A percentile compares a stretch with the other conserved stretches of the same genome.
phyloP scores from a whole-genome alignment of 2,329 filamentous ascomycete genomes.

The Helicocarpus griseus region DNA sequence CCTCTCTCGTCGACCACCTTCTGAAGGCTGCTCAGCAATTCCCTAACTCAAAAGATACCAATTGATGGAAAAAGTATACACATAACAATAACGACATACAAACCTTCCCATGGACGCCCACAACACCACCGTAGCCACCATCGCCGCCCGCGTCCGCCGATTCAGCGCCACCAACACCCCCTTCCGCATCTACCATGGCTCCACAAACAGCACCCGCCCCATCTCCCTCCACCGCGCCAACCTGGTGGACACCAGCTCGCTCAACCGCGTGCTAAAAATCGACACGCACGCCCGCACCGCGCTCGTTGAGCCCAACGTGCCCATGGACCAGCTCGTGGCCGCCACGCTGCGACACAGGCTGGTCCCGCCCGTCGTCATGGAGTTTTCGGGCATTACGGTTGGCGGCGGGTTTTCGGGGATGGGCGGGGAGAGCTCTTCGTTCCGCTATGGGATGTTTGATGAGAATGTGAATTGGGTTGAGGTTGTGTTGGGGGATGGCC shows the following conservation, averaged over 20 bases:
- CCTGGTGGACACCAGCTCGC: constrained; percentile 17
- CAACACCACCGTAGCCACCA: constrained; percentile 33
- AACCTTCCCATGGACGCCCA: constrained; percentile 18
- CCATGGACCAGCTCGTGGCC: constrained; percentile 55
- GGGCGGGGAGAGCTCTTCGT: constrained; percentile 57
- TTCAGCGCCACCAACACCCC: constrained; percentile 45
- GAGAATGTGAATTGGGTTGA: constrained; percentile 52
- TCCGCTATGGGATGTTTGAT: constrained; percentile 58
- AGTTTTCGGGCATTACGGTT: constrained; percentile 60
- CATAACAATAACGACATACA: background rate
- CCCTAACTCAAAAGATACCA: background rate
- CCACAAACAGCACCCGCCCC: constrained; percentile 64
- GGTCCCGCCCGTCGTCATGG: constrained; percentile 58
- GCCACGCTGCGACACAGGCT: constrained; percentile 47
- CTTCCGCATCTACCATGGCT: constrained; percentile 67
- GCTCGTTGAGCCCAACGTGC: constrained; percentile 59
- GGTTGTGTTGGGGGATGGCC: constrained; percentile 52
- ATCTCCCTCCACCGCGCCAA: constrained; percentile 30
- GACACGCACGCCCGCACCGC: constrained; percentile 46
- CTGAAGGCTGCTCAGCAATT: too few species aligned
- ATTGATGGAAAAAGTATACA: background rate
- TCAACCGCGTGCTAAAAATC: constrained; percentile 49
- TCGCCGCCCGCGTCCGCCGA: constrained; percentile 35
- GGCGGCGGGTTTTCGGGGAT: constrained; percentile 60
- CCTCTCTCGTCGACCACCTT: too few species aligned